Percentiles rank a stretch among this genome's conserved stretches.
Conservation (phyloP, 306 rosid species). For the Corylus americana region DNA sequence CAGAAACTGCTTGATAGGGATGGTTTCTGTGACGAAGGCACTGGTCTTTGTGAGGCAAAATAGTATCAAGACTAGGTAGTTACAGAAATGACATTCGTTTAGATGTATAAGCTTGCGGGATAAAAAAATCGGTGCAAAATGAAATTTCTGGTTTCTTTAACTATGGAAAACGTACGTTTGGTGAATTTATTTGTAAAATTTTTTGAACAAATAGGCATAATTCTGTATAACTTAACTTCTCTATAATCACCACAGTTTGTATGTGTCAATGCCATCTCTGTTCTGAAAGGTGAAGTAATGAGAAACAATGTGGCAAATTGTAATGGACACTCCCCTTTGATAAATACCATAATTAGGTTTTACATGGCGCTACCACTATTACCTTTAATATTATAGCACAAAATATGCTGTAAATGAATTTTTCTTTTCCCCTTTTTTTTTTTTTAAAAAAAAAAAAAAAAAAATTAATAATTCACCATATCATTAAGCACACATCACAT, state of each 20-base stretch:
- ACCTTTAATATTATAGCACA: too few relatives aligned
- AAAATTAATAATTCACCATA: too few relatives aligned
- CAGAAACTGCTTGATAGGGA: conserved; percentile 62
- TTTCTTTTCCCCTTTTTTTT: too few relatives aligned
- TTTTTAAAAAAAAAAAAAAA: too few relatives aligned
- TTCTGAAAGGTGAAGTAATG: too few relatives aligned
- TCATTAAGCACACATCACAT: too few relatives aligned
- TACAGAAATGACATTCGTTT: conserved; percentile 10
- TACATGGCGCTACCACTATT: too few relatives aligned
- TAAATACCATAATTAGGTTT: too few relatives aligned
- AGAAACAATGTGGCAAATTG: too few relatives aligned
- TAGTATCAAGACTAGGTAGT: conserved; percentile 17
- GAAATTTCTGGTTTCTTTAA: neutral
- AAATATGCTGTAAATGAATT: too few relatives aligned
- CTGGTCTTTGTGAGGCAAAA: conserved; percentile 77
- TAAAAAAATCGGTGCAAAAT: conserved; percentile 12
- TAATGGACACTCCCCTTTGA: too few relatives aligned
- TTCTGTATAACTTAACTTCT: neutral
- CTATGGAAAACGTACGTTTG: neutral
- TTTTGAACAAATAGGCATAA: neutral
- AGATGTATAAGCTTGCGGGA: conserved; percentile 6
- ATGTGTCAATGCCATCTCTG: neutral
- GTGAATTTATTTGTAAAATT: neutral
- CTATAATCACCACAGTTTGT: neutral
- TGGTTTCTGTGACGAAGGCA: conserved; percentile 52